Percentiles rank a stretch among this genome's conserved stretches.
Evolutionary conservation across 73 alveolate genomes (phyloP).

Genomic region (Paramecium biaurelia): DNA sequence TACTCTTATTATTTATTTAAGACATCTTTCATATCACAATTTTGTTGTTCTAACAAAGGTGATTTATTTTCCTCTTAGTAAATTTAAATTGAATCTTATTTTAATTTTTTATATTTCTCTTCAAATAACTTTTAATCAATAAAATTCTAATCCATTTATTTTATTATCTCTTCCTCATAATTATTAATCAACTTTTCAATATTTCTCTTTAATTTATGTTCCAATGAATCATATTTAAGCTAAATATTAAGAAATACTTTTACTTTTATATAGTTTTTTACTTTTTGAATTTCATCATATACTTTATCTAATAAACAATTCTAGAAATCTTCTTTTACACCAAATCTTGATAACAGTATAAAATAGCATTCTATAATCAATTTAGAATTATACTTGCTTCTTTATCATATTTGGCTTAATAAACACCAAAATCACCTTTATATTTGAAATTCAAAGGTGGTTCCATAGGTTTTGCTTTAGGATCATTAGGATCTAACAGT

Average conservation of each 20-base stretch:
- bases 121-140: background rate
- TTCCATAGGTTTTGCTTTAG: background rate
- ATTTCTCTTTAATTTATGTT: background rate
- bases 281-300: background rate
- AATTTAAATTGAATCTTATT: background rate
- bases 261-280: background rate
- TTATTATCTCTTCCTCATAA: background rate
- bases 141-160: background rate
- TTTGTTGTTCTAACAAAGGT: background rate
- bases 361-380: background rate
- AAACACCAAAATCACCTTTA: background rate
- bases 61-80: background rate
- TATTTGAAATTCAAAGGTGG: background rate
- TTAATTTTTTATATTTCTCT: background rate
- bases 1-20: background rate
- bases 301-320: background rate
- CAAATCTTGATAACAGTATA: background rate
- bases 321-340: background rate
- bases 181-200: background rate
- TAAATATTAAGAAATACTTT: background rate
- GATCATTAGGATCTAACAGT: background rate
- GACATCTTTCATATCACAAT: background rate
- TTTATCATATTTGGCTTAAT: slow-evolving; percentile 3
- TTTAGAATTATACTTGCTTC: background rate
- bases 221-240: background rate